phyloP scores from a whole-genome alignment of 805 yeast genomes.

The Yarrowia porcina region DNA sequence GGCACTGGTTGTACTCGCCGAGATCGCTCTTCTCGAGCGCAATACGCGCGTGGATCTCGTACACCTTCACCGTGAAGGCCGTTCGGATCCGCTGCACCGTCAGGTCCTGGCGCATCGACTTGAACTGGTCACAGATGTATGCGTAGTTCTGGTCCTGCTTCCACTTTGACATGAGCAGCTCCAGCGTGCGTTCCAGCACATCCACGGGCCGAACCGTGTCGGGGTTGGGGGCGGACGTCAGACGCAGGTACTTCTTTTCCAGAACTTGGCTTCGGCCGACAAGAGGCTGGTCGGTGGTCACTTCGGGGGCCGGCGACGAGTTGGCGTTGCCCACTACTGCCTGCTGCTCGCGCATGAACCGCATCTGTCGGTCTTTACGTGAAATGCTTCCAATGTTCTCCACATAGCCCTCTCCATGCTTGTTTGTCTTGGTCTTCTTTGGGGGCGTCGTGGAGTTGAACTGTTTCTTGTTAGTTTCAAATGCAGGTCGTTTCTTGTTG shows the following conservation, averaged over 20 bases:
- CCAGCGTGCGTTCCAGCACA: slow-evolving; percentile 57
- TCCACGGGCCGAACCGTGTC: slow-evolving; percentile 69
- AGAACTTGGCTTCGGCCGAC: slow-evolving; percentile 64
- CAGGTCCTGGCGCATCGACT: slow-evolving; percentile 87
- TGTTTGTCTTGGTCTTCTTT: background rate
- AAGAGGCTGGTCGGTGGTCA: slow-evolving; percentile 34
- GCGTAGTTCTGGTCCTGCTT: slow-evolving; percentile 56
- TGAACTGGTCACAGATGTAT: slow-evolving; percentile 84
- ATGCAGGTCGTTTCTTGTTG: slow-evolving; percentile 13
- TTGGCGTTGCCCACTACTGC: slow-evolving; percentile 6
- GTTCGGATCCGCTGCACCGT: slow-evolving; percentile 85
- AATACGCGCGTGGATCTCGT: slow-evolving; percentile 82
- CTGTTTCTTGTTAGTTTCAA: slow-evolving; percentile 25
- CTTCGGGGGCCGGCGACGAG: slow-evolving; percentile 15
- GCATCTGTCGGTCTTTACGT: slow-evolving; percentile 9
- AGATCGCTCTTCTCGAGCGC: slow-evolving; percentile 79
- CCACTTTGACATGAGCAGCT: slow-evolving; percentile 53
- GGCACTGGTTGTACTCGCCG: slow-evolving; percentile 96
- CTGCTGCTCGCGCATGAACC: slow-evolving; percentile 16
- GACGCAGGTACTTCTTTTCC: slow-evolving; percentile 75
- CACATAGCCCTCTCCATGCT: slow-evolving; percentile 1
- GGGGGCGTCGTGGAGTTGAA: slow-evolving; percentile 9
- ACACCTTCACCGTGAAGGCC: slow-evolving; percentile 71
- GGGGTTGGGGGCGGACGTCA: slow-evolving; percentile 92
- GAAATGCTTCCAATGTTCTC: slow-evolving; percentile 19